A percentile compares a stretch with the other conserved stretches of the same genome.
Evolutionary conservation across 257 asterid genomes (phyloP).

Genomic region (Solanum sitiens): DNA sequence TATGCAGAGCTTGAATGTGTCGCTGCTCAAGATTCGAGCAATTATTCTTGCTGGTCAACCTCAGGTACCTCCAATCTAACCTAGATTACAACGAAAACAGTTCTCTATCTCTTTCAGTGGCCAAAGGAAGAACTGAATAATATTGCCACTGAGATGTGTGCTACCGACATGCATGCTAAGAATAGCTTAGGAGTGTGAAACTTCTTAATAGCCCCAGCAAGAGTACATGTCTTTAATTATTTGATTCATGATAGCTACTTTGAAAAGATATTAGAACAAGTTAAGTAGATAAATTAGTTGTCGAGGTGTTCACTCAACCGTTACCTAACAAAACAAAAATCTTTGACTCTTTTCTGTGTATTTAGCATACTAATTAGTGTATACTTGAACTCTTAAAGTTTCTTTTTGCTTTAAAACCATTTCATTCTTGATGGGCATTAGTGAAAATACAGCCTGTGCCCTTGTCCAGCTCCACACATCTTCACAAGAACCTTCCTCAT

Average conservation of each 20-base stretch:
- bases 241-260: background rate
- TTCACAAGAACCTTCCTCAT: background rate
- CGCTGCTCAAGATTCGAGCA: slow-evolving; percentile 75
- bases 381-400: background rate
- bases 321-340: background rate
- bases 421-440: background rate
- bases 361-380: background rate
- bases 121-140: background rate
- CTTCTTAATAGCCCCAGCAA: background rate
- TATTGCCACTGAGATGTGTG: background rate
- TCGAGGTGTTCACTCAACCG: background rate
- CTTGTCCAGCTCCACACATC: background rate
- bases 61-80: slow-evolving; percentile 38
- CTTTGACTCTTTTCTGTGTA: background rate
- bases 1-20: slow-evolving; percentile 72
- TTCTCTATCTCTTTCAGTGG: background rate
- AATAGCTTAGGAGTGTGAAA: background rate
- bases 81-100: background rate
- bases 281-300: background rate
- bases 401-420: background rate
- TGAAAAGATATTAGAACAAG: background rate
- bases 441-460: background rate
- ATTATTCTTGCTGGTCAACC: slow-evolving; percentile 86
- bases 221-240: background rate
- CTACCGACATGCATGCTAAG: background rate